Evolutionary conservation across 2,329 filamentous ascomycete species (phyloP).

Genomic region (Penicillium sp.): DNA sequence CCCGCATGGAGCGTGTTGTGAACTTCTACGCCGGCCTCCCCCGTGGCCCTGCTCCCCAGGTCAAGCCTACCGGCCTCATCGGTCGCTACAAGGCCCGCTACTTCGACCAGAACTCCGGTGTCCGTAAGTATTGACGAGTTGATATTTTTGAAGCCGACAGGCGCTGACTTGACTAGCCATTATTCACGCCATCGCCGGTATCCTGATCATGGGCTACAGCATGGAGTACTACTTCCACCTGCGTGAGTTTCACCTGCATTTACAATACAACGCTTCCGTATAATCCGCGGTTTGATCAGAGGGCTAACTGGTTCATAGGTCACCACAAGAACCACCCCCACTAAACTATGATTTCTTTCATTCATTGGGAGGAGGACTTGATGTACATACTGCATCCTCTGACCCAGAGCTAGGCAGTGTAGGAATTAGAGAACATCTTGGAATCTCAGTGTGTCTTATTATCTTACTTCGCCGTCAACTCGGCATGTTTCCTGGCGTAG

Average conservation of each 20-base stretch:
- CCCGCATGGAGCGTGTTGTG: constrained; percentile 97
- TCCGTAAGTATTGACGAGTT: constrained; percentile 68
- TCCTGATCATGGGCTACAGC: constrained; percentile 85
- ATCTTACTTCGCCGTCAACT: constrained; percentile 6
- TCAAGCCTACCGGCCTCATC: constrained; percentile 79
- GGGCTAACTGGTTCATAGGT: constrained; percentile 58
- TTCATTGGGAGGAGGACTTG: constrained; percentile 24
- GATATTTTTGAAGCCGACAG: not conserved
- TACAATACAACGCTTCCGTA: not conserved
- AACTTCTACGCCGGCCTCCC: constrained; percentile 99
- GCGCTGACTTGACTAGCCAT: constrained; percentile 65
- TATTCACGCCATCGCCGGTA: constrained; percentile 78
- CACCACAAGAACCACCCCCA: constrained; percentile 99
- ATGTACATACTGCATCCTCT: constrained; percentile 47
- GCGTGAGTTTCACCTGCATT: constrained; percentile 66
- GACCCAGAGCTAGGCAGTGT: constrained; percentile 37
- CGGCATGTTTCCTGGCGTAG: constrained; percentile 11
- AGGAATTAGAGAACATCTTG: constrained; percentile 28
- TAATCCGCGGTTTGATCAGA: not conserved
- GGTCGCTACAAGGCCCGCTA: constrained; percentile 84
- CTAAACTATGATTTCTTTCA: constrained; percentile 59
- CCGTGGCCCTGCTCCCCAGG: constrained; percentile 83
- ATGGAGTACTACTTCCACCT: constrained; percentile 99
- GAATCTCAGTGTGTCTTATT: constrained; percentile 28
- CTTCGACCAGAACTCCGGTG: constrained; percentile 92